Conservation (phyloP, 257 asterid species). For the Osmanthus fragrans region DNA sequence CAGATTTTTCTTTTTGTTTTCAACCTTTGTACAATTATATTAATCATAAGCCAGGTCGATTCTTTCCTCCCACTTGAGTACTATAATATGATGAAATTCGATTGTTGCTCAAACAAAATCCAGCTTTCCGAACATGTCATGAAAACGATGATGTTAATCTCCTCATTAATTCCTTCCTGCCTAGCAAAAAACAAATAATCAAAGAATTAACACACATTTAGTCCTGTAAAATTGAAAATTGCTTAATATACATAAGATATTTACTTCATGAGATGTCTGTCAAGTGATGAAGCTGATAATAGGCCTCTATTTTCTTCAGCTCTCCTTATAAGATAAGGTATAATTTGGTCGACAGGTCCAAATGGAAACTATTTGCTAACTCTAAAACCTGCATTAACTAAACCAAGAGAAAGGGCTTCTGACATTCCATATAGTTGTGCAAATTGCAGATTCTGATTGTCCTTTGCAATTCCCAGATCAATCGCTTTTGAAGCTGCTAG, state of each 20-base stretch:
- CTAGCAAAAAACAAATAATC: neutral
- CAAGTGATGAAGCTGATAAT: constrained; percentile 55
- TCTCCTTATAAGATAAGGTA: constrained; percentile 83
- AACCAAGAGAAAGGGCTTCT: constrained; percentile 62
- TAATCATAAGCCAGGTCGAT: constrained; percentile 5
- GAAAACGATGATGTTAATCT: constrained; percentile 33
- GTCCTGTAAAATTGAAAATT: neutral
- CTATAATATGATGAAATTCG: neutral
- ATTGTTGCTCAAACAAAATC: neutral
- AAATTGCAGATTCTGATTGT: constrained; percentile 53
- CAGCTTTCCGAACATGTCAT: neutral
- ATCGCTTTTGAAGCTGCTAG: constrained; percentile 65
- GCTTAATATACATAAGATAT: too few species aligned
- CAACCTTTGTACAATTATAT: constrained; percentile 24
- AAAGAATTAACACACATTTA: neutral
- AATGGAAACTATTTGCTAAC: constrained; percentile 86
- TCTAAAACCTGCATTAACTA: constrained; percentile 68
- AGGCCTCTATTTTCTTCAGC: constrained; percentile 94
- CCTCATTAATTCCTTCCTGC: constrained; percentile 66
- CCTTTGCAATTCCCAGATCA: constrained; percentile 51
- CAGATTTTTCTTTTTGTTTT: neutral
- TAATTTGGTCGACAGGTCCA: constrained; percentile 84
- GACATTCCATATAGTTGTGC: constrained; percentile 97
- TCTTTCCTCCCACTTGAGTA: neutral
- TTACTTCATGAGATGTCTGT: constrained; percentile 68